Percentiles rank a stretch among this genome's conserved stretches.
phyloP scores from a whole-genome alignment of 208 protist genomes.

The Leishmania turanica region DNA sequence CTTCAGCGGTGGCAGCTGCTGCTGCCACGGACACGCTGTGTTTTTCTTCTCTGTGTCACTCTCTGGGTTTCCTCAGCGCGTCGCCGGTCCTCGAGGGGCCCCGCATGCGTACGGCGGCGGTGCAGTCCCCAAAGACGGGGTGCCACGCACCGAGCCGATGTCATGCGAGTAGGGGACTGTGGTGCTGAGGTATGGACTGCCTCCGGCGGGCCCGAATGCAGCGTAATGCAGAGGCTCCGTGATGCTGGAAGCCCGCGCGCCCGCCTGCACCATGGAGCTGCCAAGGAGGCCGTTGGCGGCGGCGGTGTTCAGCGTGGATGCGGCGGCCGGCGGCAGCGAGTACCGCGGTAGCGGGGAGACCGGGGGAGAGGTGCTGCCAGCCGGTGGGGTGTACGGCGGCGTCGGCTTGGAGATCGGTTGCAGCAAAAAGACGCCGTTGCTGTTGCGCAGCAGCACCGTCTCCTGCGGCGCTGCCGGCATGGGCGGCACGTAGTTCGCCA shows the following conservation, averaged over 20 bases:
- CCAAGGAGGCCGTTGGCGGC: constrained; percentile 36
- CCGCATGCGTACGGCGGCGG: constrained; percentile 45
- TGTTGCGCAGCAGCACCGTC: constrained; percentile 77
- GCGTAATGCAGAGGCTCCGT: constrained; percentile 41
- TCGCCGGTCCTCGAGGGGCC: not conserved
- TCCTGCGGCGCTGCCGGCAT: constrained; percentile 65
- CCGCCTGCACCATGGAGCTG: constrained; percentile 33
- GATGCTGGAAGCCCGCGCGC: constrained; percentile 11
- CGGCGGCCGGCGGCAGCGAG: constrained; percentile 64
- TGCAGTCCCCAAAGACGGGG: constrained; percentile 30
- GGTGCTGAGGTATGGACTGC: constrained; percentile 31
- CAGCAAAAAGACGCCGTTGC: constrained; percentile 84
- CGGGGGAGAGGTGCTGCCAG: constrained; percentile 47
- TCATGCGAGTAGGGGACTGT: constrained; percentile 27
- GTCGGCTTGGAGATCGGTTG: constrained; percentile 58
- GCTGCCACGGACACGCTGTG: too few species aligned
- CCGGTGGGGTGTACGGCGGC: constrained; percentile 73
- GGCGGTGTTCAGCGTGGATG: constrained; percentile 17
- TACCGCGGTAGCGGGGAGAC: constrained; percentile 80
- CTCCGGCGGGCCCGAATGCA: constrained; percentile 17
- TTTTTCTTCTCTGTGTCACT: too few species aligned
- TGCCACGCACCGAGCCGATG: constrained; percentile 36
- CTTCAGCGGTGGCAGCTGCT: not conserved
- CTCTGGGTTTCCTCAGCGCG: not conserved
- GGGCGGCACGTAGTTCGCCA: constrained; percentile 67